Base-by-base conservation (phyloP, 768 basidiomycete species). In the Phaffia australis region DNA sequence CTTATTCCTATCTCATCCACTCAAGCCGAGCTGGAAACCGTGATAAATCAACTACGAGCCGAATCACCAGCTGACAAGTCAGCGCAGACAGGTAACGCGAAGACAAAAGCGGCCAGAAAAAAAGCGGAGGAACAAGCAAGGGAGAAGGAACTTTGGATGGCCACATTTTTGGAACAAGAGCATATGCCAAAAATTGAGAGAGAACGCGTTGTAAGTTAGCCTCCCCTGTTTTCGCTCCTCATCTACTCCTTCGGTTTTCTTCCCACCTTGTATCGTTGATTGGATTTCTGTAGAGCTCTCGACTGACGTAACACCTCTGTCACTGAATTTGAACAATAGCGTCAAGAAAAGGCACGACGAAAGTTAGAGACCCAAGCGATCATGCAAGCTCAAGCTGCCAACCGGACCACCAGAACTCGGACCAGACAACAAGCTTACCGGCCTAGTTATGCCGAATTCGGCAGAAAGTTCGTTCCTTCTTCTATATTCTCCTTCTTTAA, bases 1-100 rank as follows among this genome's bases (percentile, higher is more conserved):
- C 87, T 91, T 72, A 81, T 84, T 71, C 80, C 85, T 15, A 76
- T 86, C 61, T 82, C 87, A 18, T 85, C 86, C 3, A 85, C 87
- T 18, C 81, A 81, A 55, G 84, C 84, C 59, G 87, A 91, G 73
- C 90, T 89, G 72, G 64, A 84, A n/a, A 79, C 78, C 6, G 74
- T 83, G 54, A 80, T 89, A 65, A 84, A 84, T 69, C 78, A 80
- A 57, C 74, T 91, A 70, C 86, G 86, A 79, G 62, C 75, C 72
- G 79, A 79, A 80, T 76, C 81, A 81, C 76, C 73, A 67, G 77
- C 42, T 14, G 35, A 23, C 1, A 29, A 27, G 21, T 55, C 55
- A 19, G 46, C 58, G 9, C 35, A 59, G 64, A 68, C 80, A 18
- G 32, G 16, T 4, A 23, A 42, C 8, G 47, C 54, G n/a, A 49